phyloP scores from a whole-genome alignment of 2,329 filamentous ascomycete genomes.

The Scolecobasidium constrictum region DNA sequence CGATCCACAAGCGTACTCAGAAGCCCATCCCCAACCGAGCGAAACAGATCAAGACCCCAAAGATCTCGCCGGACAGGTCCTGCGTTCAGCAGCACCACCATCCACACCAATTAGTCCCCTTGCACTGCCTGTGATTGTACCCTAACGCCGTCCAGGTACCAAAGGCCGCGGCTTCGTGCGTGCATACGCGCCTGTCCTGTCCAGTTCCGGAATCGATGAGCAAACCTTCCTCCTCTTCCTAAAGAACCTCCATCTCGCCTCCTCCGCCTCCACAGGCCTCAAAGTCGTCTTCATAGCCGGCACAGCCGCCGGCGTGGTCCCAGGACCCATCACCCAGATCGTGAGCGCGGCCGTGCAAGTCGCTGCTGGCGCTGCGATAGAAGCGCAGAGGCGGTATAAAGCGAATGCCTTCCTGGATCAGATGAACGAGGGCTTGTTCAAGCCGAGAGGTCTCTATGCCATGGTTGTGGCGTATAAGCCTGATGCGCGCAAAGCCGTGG shows the following conservation, averaged over 20 bases:
- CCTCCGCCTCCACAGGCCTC: slow-evolving; percentile 11
- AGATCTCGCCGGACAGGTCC: neutral
- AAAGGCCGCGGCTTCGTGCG: slow-evolving; percentile 40
- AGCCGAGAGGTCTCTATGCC: slow-evolving; percentile 43
- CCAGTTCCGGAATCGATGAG: slow-evolving; percentile 36
- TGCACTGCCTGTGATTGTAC: slow-evolving; percentile 36
- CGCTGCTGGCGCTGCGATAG: slow-evolving; percentile 30
- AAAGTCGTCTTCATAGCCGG: slow-evolving; percentile 17
- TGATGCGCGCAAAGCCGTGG: slow-evolving; percentile 30
- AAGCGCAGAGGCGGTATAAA: slow-evolving; percentile 25
- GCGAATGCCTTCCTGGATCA: slow-evolving; percentile 45
- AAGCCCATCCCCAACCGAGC: no score
- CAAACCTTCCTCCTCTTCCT: slow-evolving; percentile 39
- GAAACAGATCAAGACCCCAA: neutral
- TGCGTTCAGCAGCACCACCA: neutral
- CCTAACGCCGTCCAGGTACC: slow-evolving; percentile 39
- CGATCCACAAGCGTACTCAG: slow-evolving; percentile 3
- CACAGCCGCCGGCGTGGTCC: slow-evolving; percentile 27
- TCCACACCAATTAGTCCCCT: neutral
- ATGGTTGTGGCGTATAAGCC: slow-evolving; percentile 45
- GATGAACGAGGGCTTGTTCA: slow-evolving; percentile 47
- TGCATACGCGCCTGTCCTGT: slow-evolving; percentile 41
- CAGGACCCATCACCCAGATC: slow-evolving; percentile 29
- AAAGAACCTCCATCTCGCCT: slow-evolving; percentile 33
- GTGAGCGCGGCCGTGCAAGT: slow-evolving; percentile 35